phyloP scores from a whole-genome alignment of 805 yeast genomes.

The Candida boleticola region DNA sequence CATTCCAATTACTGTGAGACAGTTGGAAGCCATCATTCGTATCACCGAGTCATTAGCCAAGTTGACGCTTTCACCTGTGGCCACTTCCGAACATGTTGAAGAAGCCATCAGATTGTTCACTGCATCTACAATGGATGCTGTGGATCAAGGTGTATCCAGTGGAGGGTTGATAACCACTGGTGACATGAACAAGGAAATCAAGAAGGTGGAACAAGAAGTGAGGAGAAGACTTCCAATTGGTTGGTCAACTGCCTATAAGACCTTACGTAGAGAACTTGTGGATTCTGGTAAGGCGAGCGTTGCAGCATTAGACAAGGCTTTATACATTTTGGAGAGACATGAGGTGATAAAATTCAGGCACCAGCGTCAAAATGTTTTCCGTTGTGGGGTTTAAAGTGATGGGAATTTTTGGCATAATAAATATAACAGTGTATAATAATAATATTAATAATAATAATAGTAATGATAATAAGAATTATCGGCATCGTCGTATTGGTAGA shows the following conservation, averaged over 20 bases:
- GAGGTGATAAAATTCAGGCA: conserved; percentile 86
- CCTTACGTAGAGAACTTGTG: conserved; percentile 80
- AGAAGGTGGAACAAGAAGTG: conserved; percentile 77
- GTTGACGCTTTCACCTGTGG: conserved; percentile 75
- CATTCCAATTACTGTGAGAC: conserved; percentile 96
- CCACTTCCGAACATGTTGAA: conserved; percentile 85
- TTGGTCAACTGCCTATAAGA: conserved; percentile 87
- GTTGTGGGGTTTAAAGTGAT: conserved; percentile 63
- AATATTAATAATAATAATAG: too few species aligned
- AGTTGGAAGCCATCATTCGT: conserved; percentile 94
- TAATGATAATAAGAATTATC: too few species aligned
- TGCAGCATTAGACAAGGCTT: conserved; percentile 78
- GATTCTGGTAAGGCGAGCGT: conserved; percentile 60
- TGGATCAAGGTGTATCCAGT: conserved; percentile 57
- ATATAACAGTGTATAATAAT: too few species aligned
- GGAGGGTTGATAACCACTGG: conserved; percentile 47
- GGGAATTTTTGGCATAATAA: not conserved
- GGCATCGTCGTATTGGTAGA: too few species aligned
- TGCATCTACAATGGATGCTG: conserved; percentile 98
- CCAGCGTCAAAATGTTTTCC: conserved; percentile 77
- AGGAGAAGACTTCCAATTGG: conserved; percentile 93
- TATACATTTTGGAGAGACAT: conserved; percentile 76
- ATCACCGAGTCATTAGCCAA: conserved; percentile 94
- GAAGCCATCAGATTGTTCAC: conserved; percentile 93
- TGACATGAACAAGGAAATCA: conserved; percentile 67